Conservation (phyloP, 306 rosid species). For the Fragaria iinumae region DNA sequence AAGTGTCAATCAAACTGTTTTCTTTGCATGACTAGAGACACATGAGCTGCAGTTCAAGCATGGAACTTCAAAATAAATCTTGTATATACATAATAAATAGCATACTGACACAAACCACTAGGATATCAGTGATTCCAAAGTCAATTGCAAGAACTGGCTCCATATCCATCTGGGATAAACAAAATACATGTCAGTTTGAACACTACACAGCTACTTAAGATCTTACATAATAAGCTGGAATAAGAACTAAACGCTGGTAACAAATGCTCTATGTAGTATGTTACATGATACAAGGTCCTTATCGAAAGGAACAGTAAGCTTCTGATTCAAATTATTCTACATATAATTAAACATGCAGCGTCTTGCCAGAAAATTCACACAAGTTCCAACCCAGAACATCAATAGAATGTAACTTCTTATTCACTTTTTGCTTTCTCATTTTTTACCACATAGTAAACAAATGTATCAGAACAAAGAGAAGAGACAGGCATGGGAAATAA, state of each 20-base stretch:
- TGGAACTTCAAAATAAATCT: not conserved
- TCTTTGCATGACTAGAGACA: not conserved
- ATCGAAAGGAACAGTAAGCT: not conserved
- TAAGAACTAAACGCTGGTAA: not conserved
- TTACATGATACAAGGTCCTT: not conserved
- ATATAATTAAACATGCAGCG: not conserved
- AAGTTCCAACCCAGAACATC: not conserved
- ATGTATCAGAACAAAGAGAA: not conserved
- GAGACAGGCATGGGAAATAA: not conserved
- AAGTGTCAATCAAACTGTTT: not conserved
- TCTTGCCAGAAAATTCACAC: not conserved
- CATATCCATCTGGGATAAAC: constrained; percentile 58
- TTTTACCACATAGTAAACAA: not conserved
- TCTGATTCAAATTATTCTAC: not conserved
- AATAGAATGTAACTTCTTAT: not conserved
- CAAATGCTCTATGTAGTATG: not conserved
- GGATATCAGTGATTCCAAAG: constrained; percentile 93
- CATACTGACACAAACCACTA: constrained; percentile 15
- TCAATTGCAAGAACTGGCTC: constrained; percentile 87
- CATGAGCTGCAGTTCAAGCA: not conserved
- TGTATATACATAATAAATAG: not conserved
- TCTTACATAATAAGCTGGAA: not conserved
- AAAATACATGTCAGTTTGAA: constrained; percentile 26
- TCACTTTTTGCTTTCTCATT: not conserved
- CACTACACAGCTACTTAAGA: not conserved